Evolutionary conservation across 2,329 filamentous ascomycete genomes (phyloP).

Genomic region (Didymella segeticola): DNA sequence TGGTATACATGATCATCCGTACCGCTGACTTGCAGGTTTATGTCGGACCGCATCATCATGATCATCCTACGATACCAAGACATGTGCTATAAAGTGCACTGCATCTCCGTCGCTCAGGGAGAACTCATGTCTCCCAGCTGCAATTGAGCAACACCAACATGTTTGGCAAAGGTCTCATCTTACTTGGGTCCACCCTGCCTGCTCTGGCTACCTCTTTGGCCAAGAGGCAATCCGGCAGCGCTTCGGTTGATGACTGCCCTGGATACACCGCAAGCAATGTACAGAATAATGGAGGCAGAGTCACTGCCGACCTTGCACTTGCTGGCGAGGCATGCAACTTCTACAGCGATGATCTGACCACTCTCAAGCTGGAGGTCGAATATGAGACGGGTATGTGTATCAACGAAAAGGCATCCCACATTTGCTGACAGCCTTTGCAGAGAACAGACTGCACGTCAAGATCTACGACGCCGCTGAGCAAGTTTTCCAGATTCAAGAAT

Average conservation of each 20-base stretch:
- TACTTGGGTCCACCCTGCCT: conserved; percentile 31
- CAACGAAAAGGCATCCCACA: conserved; percentile 62
- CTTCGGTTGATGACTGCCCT: conserved; percentile 58
- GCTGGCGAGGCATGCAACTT: conserved; percentile 69
- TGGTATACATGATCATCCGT: conserved; percentile 9
- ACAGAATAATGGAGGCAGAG: conserved; percentile 55
- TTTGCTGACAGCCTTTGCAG: conserved; percentile 47
- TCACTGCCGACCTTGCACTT: conserved; percentile 73
- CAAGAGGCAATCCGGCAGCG: conserved; percentile 22
- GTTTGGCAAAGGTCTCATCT: conserved; percentile 31
- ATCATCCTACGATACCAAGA: not conserved
- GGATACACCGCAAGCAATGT: conserved; percentile 72
- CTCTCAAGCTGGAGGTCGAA: conserved; percentile 64
- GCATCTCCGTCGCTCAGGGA: not conserved
- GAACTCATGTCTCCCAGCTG: not conserved
- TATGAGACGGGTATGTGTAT: conserved; percentile 66
- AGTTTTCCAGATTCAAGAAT: conserved; percentile 76
- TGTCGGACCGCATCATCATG: conserved; percentile 14
- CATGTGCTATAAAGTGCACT: conserved; percentile 2
- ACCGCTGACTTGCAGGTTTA: conserved; percentile 4
- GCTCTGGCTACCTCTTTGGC: conserved; percentile 25
- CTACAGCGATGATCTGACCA: conserved; percentile 63
- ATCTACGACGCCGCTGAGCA: conserved; percentile 72
- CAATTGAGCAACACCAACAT: conserved; percentile 24
- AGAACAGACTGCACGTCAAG: conserved; percentile 72